Evolutionary conservation across 1,139 yeast genomes (phyloP).

Genomic region (Martiniozyma asiatica): DNA sequence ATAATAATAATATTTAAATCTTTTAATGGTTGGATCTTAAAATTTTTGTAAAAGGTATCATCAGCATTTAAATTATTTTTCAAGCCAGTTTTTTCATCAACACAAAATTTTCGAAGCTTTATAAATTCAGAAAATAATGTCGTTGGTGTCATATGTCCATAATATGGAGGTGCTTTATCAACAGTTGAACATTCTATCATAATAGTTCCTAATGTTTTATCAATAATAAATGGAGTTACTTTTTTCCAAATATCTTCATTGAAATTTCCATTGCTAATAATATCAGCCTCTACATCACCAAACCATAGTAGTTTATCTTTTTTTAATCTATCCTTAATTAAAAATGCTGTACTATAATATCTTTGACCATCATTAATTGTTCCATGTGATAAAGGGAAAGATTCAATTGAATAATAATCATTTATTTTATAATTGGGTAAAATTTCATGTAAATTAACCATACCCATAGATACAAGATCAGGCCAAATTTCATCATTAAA

Average conservation of each 20-base stretch:
- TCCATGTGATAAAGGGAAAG: slow-evolving; percentile 27
- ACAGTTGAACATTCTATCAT: slow-evolving; percentile 69
- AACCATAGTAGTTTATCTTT: slow-evolving; percentile 40
- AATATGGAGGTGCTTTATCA: slow-evolving; percentile 37
- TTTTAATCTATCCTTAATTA: slow-evolving; percentile 14
- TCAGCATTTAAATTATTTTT: slow-evolving; percentile 9
- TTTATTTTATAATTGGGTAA: slow-evolving; percentile 14
- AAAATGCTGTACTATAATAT: slow-evolving; percentile 27
- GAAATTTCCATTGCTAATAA: slow-evolving; percentile 28
- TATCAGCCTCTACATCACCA: slow-evolving; percentile 77
- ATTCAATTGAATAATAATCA: slow-evolving; percentile 18
- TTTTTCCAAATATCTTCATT: slow-evolving; percentile 46
- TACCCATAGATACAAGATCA: slow-evolving; percentile 30
- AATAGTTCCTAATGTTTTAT: slow-evolving; percentile 35
- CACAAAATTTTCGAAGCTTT: slow-evolving; percentile 23
- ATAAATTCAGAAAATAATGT: slow-evolving; percentile 48
- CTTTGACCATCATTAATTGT: slow-evolving; percentile 4
- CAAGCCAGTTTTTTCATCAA: slow-evolving; percentile 10
- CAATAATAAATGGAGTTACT: slow-evolving; percentile 35
- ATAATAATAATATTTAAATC: slow-evolving; percentile 49
- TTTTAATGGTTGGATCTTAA: slow-evolving; percentile 24
- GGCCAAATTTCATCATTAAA: slow-evolving; percentile 84
- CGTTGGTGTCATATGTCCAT: slow-evolving; percentile 71
- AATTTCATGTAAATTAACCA: slow-evolving; percentile 6
- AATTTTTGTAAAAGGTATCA: slow-evolving; percentile 7